These are phyloP conservation scores for Anthoceros angustus DNA, from an alignment of 225 moss, liverwort and hornwort genomes.

Conservation along the genomic window DNA sequence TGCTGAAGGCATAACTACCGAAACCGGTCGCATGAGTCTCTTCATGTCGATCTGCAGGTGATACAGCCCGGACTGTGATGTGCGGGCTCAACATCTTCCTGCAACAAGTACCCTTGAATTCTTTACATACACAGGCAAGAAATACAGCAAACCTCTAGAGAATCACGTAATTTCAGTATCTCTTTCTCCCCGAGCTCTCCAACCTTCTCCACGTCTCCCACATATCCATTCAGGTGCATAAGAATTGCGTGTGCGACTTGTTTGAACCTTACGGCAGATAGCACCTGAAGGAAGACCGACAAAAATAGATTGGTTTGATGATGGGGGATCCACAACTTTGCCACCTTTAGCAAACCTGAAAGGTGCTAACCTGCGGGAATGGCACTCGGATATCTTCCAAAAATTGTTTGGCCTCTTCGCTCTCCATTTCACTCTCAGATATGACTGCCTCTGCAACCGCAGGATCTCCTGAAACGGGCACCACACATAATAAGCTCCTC, in stretches of 20 bases:
- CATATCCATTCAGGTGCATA: slow-evolving; percentile 48
- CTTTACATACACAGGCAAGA: neutral
- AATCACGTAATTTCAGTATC: slow-evolving; percentile 57
- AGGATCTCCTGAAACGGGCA: slow-evolving; percentile 49
- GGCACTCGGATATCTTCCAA: slow-evolving; percentile 69
- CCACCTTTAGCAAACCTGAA: neutral
- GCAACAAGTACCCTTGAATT: neutral
- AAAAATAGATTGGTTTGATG: neutral
- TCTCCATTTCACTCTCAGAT: slow-evolving; percentile 60
- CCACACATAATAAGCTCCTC: neutral
- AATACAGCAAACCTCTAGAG: slow-evolving; percentile 45
- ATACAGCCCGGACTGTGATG: neutral
- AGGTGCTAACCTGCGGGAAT: slow-evolving; percentile 57
- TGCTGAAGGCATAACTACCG: slow-evolving; percentile 45
- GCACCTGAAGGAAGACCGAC: slow-evolving; percentile 29
- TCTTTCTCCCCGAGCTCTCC: slow-evolving; percentile 78
- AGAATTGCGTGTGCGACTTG: slow-evolving; percentile 78
- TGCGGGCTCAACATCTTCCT: neutral
- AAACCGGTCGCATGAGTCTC: slow-evolving; percentile 61
- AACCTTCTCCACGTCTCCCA: slow-evolving; percentile 48
- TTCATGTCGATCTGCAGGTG: slow-evolving; percentile 69
- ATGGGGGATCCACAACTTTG: neutral
- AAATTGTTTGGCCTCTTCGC: slow-evolving; percentile 41
- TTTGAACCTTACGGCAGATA: slow-evolving; percentile 77
- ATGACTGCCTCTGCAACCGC: slow-evolving; percentile 55